phyloP scores from a whole-genome alignment of 805 yeast genomes.

The Saccharomyces paradoxus region DNA sequence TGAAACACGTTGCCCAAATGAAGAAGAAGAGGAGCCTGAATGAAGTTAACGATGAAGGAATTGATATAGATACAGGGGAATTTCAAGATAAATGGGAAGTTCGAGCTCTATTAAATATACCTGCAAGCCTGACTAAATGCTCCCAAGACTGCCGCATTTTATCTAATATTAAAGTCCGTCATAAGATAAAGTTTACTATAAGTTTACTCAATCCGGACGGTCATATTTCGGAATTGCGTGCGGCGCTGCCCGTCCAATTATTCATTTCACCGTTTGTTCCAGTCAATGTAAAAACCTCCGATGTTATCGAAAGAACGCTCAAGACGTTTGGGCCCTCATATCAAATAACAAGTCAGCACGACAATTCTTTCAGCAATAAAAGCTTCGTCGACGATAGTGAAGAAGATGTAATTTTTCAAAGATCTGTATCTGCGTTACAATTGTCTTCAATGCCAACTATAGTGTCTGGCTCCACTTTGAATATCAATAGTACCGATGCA shows the following conservation, averaged over 20 bases:
- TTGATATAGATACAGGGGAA: constrained; percentile 6
- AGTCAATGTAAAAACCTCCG: constrained; percentile 33
- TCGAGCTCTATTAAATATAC: constrained; percentile 51
- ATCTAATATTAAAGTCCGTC: constrained; percentile 71
- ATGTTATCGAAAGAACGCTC: background rate
- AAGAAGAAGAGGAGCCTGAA: constrained; percentile 12
- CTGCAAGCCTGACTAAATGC: constrained; percentile 63
- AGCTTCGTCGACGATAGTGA: constrained; percentile 17
- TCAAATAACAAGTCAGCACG: background rate
- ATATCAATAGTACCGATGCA: background rate
- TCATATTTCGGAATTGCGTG: constrained; percentile 85
- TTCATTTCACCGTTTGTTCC: constrained; percentile 81
- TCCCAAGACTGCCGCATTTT: constrained; percentile 81
- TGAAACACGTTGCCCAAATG: constrained; percentile 20
- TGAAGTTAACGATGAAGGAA: constrained; percentile 20
- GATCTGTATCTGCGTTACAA: constrained; percentile 28
- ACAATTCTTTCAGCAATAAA: background rate
- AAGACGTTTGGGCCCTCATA: background rate
- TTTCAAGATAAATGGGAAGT: constrained; percentile 69
- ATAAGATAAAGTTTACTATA: constrained; percentile 75
- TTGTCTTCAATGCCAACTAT: constrained; percentile 10
- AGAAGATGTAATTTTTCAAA: constrained; percentile 35
- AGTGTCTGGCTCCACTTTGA: constrained; percentile 1
- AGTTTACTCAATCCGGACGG: constrained; percentile 83
- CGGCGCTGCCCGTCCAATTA: constrained; percentile 73